Evolutionary conservation across 2,329 filamentous ascomycete species (phyloP), one percentile per base, ranked within the genome.

Genomic region (Aspergillus luchuensis): DNA sequence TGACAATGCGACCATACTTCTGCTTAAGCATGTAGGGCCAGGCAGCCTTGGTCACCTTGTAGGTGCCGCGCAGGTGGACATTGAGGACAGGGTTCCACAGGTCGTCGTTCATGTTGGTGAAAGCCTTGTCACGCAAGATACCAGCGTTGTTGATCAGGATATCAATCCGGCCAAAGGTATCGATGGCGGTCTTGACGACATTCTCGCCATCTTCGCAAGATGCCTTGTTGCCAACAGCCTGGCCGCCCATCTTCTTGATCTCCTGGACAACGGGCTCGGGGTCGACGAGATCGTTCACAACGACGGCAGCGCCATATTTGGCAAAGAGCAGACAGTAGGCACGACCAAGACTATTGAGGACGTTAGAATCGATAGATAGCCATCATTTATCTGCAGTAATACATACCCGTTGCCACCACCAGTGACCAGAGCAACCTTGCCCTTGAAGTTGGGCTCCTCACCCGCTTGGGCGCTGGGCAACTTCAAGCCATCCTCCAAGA

Each of bases 11-110:
- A 68, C 95, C 95, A 73, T 97, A 99, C 84, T 97, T 98, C 79
- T 99, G 95, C 85, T 97, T 97, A 56, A 98, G 84, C 84, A 99
- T 91, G 79, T 96, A 91, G 54, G 95, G 95, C 92, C 94, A 99
- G 19, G 95, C 95, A 63, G 95, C 95, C 86, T 97, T 97, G 74
- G 92, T 94, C 67, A 94, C 87, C 82, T 97, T 96, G 83, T 96
- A 99, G 63, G 95, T 99, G 69, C 95, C 94, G 68, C 91, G 87
- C 49, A 97, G 86, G 78, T 99, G 95, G 58, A 98, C 92, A 70
- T 92, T 91, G 80, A 98, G 80, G 71, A 99, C 93, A 59, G 91
- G 86, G 71, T 97, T 88, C 93, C 95, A 99, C 72, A 92, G 85
- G 73, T 87, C 89, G 75, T 99, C 95, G 62, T 93, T 91, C 94